A percentile compares a stretch with the other conserved stretches of the same genome.
phyloP scores from a whole-genome alignment of 352 stramenopile species.

The Phytophthora cactorum region DNA sequence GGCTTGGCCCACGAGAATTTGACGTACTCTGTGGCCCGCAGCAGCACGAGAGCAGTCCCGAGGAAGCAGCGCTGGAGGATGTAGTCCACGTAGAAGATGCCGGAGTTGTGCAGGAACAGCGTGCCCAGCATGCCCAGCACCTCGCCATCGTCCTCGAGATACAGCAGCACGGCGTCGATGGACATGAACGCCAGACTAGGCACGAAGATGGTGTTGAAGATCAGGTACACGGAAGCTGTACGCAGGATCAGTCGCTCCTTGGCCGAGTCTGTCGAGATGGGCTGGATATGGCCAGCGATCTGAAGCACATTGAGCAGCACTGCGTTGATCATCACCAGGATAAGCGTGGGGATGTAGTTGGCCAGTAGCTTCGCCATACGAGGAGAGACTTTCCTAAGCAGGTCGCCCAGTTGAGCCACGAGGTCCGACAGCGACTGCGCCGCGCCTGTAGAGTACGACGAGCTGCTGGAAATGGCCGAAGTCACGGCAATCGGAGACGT shows the following conservation, averaged over 20 bases:
- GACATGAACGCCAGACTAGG: conserved; percentile 87
- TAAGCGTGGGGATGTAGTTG: conserved; percentile 83
- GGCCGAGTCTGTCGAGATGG: conserved; percentile 83
- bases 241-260: conserved; percentile 87
- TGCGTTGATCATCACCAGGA: conserved; percentile 88
- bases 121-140: conserved; percentile 84
- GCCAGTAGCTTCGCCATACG: conserved; percentile 83
- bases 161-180: conserved; percentile 83
- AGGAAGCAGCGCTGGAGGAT: conserved; percentile 86
- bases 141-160: conserved; percentile 75
- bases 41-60: conserved; percentile 73
- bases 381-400: conserved; percentile 70
- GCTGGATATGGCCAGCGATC: conserved; percentile 82
- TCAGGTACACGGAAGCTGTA: conserved; percentile 80
- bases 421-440: conserved; percentile 75
- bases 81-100: conserved; percentile 91
- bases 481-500: conserved; percentile 87
- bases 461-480: conserved; percentile 76
- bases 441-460: conserved; percentile 65
- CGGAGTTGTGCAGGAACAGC: conserved; percentile 88
- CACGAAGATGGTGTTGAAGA: conserved; percentile 91
- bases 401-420: conserved; percentile 61
- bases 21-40: conserved; percentile 79
- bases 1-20: conserved; percentile 86
- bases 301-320: conserved; percentile 87